Conservation (phyloP, 768 basidiomycete genomes). For the Lanmaoa rubissima region DNA sequence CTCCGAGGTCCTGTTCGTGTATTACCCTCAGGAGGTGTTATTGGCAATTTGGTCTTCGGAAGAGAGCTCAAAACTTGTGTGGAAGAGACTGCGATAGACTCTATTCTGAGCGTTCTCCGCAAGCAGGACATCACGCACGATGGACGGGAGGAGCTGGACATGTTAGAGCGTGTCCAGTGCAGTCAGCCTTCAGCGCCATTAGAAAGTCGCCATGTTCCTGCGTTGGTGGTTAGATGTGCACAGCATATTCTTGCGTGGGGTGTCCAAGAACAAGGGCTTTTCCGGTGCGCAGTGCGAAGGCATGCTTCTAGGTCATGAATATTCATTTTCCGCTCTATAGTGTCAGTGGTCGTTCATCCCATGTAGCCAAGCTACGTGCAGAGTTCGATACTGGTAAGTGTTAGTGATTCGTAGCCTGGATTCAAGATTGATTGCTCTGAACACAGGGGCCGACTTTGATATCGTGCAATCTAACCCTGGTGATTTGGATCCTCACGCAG, state of each 20-base stretch:
- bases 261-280: conserved; percentile 81
- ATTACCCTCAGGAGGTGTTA: conserved; percentile 33
- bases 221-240: conserved; percentile 76
- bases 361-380: conserved; percentile 67
- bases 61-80: conserved; percentile 55
- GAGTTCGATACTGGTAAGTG: conserved; percentile 79
- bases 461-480: conserved; percentile 74
- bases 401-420: neutral
- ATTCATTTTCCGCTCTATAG: conserved; percentile 39
- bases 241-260: conserved; percentile 84
- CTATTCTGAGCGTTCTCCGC: conserved; percentile 9
- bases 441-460: conserved; percentile 80
- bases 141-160: neutral
- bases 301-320: neutral
- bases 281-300: conserved; percentile 54
- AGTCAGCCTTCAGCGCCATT: conserved; percentile 31
- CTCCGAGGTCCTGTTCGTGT: conserved; percentile 53
- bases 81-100: conserved; percentile 52
- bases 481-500: conserved; percentile 92
- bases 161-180: neutral
- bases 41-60: conserved; percentile 65
- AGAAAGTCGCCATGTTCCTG: conserved; percentile 60
- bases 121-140: conserved; percentile 1
- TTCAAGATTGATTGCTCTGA: conserved; percentile 4
- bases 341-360: conserved; percentile 79